Evolutionary conservation across 139 green algal species (phyloP), one percentile per base, ranked within the genome.

Genomic region (Chlamydomonas sp.): DNA sequence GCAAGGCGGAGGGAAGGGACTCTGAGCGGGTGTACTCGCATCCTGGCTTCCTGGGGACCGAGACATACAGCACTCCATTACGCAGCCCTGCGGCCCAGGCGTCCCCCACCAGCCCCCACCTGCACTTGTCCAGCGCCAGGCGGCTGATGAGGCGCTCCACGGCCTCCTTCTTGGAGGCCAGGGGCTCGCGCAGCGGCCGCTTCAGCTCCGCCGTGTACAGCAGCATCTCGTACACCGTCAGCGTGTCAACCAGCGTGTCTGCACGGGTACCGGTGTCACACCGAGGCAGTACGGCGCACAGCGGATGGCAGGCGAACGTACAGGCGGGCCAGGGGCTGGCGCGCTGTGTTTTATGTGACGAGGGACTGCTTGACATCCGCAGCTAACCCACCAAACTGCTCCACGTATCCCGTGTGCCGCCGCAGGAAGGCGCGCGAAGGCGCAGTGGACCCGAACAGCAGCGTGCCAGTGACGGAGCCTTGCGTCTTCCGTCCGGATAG

Each of bases 181-280:
- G 63, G 2, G 89, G 72, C 91, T 95, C 90, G 10, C 8, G 63
- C 3, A 80, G 62, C 0, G 91, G 88, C n/a, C 91, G 88, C 91
- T 97, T 97, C 66, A 98, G 92, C 86, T 97, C 95, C 1, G 93
- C 94, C 0, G 95, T 98, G 92, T 98, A 98, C 86, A 97, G 74
- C 64, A 98, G 89, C 95, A 97, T 97, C 89, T 97, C 92, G 4
- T 31, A 61, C 16, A 89, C 88, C 59, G 96, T 89, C 84, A 96
- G 89, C 7, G 92, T 94, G 68, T 90, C 93, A 10, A 88, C 17
- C 84, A 83, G 84, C 75, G 80, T 93, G 75, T 95, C 92, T 88
- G 83, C 81, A 77, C 6, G 5, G 31, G 16, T 6, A n/a, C 72
- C 10, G 6, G 20, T 31, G 10, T 9, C 72, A 77, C 14, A 31